phyloP scores from a whole-genome alignment of 2,329 filamentous ascomycete species.

The Parasarocladium wereldwijsianum region DNA sequence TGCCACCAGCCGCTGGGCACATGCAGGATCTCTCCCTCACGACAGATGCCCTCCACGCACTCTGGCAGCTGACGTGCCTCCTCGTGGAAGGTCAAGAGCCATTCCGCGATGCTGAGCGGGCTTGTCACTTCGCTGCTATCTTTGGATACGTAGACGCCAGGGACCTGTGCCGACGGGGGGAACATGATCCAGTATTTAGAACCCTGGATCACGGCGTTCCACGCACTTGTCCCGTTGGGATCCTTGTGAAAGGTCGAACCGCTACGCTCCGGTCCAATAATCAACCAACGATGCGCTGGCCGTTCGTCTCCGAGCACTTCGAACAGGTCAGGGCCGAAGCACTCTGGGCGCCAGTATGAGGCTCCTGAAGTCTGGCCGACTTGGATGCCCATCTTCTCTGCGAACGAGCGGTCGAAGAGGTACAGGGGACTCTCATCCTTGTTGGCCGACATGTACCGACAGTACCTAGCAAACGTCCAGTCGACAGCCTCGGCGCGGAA shows the following conservation, averaged over 20 bases:
- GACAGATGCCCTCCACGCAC: constrained; percentile 76
- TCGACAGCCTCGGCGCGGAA: constrained; percentile 91
- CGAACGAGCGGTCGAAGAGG: constrained; percentile 78
- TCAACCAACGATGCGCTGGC: constrained; percentile 84
- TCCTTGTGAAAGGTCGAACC: constrained; percentile 93
- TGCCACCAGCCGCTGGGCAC: constrained; percentile 97
- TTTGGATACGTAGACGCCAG: constrained; percentile 76
- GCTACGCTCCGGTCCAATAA: constrained; percentile 73
- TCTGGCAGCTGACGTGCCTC: constrained; percentile 63
- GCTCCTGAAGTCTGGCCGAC: constrained; percentile 36
- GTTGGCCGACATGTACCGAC: constrained; percentile 66
- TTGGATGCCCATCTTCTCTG: constrained; percentile 64
- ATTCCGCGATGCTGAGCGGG: constrained; percentile 91
- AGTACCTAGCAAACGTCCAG: constrained; percentile 73
- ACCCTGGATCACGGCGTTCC: constrained; percentile 85
- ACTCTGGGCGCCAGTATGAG: constrained; percentile 66
- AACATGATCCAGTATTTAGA: constrained; percentile 99
- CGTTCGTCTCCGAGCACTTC: constrained; percentile 61
- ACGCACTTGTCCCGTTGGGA: constrained; percentile 60
- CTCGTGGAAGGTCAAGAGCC: constrained; percentile 78
- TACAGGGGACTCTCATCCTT: constrained; percentile 82
- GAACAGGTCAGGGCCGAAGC: constrained; percentile 81
- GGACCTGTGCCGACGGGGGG: constrained; percentile 61
- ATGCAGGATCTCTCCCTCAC: constrained; percentile 73
- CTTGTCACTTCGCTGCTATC: constrained; percentile 90